Conservation (phyloP, 2,329 filamentous ascomycete genomes). For the Simplicillium sp. region DNA sequence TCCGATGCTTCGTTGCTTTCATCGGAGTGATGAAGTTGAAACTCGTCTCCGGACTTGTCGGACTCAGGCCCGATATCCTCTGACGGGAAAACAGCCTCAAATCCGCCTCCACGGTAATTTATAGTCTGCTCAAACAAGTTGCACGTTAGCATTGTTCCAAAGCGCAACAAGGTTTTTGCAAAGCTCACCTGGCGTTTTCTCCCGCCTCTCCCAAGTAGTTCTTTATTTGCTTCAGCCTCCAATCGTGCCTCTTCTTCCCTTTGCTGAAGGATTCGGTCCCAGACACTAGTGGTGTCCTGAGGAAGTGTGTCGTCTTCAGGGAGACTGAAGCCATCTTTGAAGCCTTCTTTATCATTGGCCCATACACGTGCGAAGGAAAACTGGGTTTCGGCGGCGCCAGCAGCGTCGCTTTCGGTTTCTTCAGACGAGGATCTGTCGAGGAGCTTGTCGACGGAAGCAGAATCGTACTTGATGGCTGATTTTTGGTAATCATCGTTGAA, state of each 20-base stretch:
- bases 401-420: constrained; percentile 54
- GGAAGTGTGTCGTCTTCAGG: constrained; percentile 38
- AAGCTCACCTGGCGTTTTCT: constrained; percentile 42
- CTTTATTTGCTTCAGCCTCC: constrained; percentile 56
- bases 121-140: too few relatives aligned
- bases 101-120: too few relatives aligned
- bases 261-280: constrained; percentile 83
- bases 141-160: too few relatives aligned
- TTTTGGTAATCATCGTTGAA: constrained; percentile 67
- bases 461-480: constrained; percentile 72
- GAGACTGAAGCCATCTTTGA: constrained; percentile 53
- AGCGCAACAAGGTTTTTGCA: too few relatives aligned
- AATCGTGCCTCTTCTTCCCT: constrained; percentile 71
- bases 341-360: constrained; percentile 66
- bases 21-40: too few relatives aligned
- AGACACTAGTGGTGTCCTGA: constrained; percentile 59
- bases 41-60: too few relatives aligned
- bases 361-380: constrained; percentile 90
- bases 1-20: too few relatives aligned
- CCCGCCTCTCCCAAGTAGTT: constrained; percentile 79
- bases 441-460: constrained; percentile 73
- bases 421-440: constrained; percentile 81
- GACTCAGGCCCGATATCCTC: too few relatives aligned
- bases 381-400: constrained; percentile 61
- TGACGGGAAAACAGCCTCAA: too few relatives aligned